phyloP scores from a whole-genome alignment of 495 filamentous ascomycete genomes.

The Penicillium pancosmium region DNA sequence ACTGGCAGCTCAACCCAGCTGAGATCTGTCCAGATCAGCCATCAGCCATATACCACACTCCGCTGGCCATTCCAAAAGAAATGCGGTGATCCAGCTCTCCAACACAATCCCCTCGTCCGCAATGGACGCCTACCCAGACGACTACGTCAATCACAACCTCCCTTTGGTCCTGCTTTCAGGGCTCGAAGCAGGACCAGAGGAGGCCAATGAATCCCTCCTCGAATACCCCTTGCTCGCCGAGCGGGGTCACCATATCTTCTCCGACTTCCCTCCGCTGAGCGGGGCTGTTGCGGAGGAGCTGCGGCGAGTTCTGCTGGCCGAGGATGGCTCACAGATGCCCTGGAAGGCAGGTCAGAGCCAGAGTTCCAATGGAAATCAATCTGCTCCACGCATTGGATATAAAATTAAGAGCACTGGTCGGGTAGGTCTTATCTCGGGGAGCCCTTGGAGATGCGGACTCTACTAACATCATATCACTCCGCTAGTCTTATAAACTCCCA shows the following conservation, averaged over 20 bases:
- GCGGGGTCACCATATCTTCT: constrained; percentile 62
- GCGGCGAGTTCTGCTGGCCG: constrained; percentile 65
- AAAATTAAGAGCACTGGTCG: constrained; percentile 73
- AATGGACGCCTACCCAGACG: constrained; percentile 87
- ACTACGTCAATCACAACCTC: constrained; percentile 79
- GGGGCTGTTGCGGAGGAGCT: constrained; percentile 66
- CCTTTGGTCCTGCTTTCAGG: constrained; percentile 81
- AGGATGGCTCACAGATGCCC: constrained; percentile 63
- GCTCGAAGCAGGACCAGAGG: constrained; percentile 47
- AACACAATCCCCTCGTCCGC: constrained; percentile 38
- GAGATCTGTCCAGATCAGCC: no score
- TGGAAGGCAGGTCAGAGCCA: constrained; percentile 58
- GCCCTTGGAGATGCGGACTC: background rate
- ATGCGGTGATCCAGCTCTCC: constrained; percentile 43
- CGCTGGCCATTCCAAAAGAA: constrained; percentile 18
- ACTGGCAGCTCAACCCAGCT: no score
- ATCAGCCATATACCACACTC: background rate
- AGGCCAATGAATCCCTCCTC: constrained; percentile 15
- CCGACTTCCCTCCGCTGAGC: constrained; percentile 66
- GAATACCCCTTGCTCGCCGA: constrained; percentile 58
- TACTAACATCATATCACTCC: background rate
- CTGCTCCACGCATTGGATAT: constrained; percentile 45
- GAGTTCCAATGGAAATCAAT: constrained; percentile 29
- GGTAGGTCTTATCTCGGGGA: constrained; percentile 59
- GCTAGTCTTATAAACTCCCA: constrained; percentile 61